Base-by-base conservation (phyloP, 345 rosid genomes). In the Ailanthus altissimus region DNA sequence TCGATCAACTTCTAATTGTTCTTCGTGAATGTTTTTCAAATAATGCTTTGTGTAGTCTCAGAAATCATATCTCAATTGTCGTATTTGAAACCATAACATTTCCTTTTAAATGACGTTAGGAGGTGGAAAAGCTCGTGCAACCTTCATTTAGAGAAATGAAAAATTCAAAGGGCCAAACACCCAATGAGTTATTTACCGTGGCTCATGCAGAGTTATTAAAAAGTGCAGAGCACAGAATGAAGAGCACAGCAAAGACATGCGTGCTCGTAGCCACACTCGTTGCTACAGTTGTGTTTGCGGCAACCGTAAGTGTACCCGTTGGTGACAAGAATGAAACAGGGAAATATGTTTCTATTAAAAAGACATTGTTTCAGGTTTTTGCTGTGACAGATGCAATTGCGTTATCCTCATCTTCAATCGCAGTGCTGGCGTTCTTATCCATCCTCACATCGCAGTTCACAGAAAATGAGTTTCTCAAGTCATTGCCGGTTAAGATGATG, bases 211-310 rank as follows among this genome's bases (percentile, higher is more conserved):
- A 8, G 0, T 8, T 81, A 57, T 13, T 58, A 45, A 16, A 64
- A 28, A 56, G 53, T 5, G 83, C 71, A 3, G 74, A 40, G 50
- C 36, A 40, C 5, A 77, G 83, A 80, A 67, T 60, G 71, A 72
- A 28, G 20, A 64, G 59, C 3, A 73, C 60, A n/a, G 59, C 80
- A 5, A 0, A n/a, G 16, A 26, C 70, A 51, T 67, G 74, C 26
- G 40, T 73, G 80, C 8, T 77, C 36, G 80, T 81, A 8, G 80
- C 78, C 7, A 77, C 80, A 5, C 49, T 77, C 5, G 61, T 77
- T 10, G 64, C 67, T 13, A 59, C 74, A 0, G 70, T 58, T 28
- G 60, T 60, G 12, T 76, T 72, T 21, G 56, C 51, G 0, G 70
- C 74, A 11, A 73, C 74, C 11, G 66, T 76, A 12, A 47, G 36